Evolutionary conservation across 805 yeast species (phyloP).

Genomic region (Kodamaea neixiangensis): DNA sequence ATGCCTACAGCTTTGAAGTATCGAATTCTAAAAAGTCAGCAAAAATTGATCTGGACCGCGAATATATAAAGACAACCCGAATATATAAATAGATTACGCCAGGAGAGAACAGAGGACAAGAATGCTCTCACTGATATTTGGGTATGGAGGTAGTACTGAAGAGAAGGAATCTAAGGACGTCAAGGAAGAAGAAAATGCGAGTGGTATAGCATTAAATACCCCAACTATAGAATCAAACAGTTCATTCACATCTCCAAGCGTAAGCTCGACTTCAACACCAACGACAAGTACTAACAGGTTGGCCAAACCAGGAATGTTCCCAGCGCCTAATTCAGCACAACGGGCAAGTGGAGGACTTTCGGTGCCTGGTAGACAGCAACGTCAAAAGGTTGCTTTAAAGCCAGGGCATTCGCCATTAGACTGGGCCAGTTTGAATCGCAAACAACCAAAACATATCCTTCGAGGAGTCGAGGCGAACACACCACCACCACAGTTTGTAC

Average conservation of each 20-base stretch:
- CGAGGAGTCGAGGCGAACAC: slow-evolving; percentile 53
- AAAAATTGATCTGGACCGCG: neutral
- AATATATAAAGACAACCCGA: neutral
- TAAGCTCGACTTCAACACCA: neutral
- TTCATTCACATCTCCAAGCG: neutral
- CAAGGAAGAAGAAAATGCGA: neutral
- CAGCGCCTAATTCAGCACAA: slow-evolving; percentile 40
- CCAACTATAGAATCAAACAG: neutral
- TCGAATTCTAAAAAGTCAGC: neutral
- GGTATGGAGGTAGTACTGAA: neutral
- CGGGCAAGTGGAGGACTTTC: slow-evolving; percentile 23
- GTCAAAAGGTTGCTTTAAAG: slow-evolving; percentile 56
- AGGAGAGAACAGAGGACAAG: neutral
- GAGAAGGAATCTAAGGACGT: neutral
- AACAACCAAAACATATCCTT: slow-evolving; percentile 47
- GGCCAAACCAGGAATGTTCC: slow-evolving; percentile 20
- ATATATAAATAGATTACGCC: neutral
- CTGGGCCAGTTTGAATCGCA: slow-evolving; percentile 67
- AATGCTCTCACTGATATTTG: slow-evolving; percentile 3
- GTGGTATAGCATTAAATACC: neutral
- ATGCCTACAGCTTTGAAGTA: too few species aligned
- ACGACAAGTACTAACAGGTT: neutral
- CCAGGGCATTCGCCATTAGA: slow-evolving; percentile 88
- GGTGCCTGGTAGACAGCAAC: slow-evolving; percentile 16
- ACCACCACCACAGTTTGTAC: slow-evolving; percentile 52